Conservation (phyloP, 2,329 filamentous ascomycete genomes). For the Dryadomyces sulphureus region DNA sequence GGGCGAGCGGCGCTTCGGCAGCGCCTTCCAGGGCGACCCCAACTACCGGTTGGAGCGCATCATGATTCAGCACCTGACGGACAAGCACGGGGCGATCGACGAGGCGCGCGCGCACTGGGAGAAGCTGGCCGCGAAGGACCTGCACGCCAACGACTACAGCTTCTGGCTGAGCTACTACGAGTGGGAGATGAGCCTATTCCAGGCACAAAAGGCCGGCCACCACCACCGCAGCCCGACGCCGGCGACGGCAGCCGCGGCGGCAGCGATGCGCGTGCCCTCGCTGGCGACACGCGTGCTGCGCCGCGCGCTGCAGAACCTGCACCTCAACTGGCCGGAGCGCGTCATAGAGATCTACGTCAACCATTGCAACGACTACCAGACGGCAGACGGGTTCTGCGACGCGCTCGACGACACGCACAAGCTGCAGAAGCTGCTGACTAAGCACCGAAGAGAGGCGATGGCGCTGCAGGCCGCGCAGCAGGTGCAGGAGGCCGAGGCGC, state of each 20-base stretch:
- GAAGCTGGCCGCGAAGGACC: conserved; percentile 46
- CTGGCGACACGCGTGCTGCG: conserved; percentile 64
- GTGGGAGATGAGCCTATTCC: conserved; percentile 67
- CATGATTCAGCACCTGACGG: conserved; percentile 79
- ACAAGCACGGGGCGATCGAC: conserved; percentile 63
- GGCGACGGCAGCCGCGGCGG: conserved; percentile 21
- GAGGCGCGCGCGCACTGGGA: conserved; percentile 69
- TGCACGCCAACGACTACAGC: conserved; percentile 64
- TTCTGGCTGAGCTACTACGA: conserved; percentile 90
- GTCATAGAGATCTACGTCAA: conserved; percentile 59
- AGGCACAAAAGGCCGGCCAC: conserved; percentile 23
- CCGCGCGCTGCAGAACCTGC: conserved; percentile 47
- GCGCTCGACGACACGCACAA: conserved; percentile 62
- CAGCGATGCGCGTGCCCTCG: conserved; percentile 43
- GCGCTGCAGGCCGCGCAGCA: conserved; percentile 28
- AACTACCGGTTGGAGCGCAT: conserved; percentile 81
- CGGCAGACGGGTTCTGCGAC: conserved; percentile 56
- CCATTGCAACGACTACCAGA: conserved; percentile 84
- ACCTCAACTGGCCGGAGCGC: conserved; percentile 63
- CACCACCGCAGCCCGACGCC: conserved; percentile 39
- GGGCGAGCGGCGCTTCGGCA: conserved; percentile 58
- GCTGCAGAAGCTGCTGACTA: conserved; percentile 45
- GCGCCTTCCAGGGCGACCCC: conserved; percentile 70
- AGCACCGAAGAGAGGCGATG: conserved; percentile 43
- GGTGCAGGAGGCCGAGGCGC: conserved; percentile 10